Base-by-base conservation (phyloP, 345 rosid species). In the Euphorbia tirucalli region DNA sequence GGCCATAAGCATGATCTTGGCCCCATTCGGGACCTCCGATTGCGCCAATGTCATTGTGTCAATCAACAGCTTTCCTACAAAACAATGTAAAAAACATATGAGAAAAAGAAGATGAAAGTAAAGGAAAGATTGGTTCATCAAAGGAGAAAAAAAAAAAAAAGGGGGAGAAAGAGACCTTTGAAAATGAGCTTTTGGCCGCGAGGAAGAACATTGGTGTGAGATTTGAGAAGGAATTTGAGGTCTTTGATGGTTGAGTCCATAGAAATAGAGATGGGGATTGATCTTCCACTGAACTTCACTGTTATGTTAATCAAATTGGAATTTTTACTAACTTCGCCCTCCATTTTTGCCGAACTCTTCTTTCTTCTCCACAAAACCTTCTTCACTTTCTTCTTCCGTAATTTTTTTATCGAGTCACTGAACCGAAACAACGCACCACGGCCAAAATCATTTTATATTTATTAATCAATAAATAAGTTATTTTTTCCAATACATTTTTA, bases 111-210 rank as follows among this genome's bases (percentile, higher is more conserved):
- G 48, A n/a, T n/a, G n/a, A n/a, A n/a, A n/a, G n/a, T n/a, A 63
- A 31, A 3, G 25, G 44, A 41, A 41, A 41, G 44, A 14, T 19
- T 19, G 11, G 9, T 21, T 48, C n/a, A 3, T 13, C 19, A 31
- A 58, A 59, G 16, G 15, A 56, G 6, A 28, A 0, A 65, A 13
- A 60, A 25, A 11, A n/a, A n/a, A n/a, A n/a, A n/a, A n/a, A n/a
- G n/a, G n/a, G n/a, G n/a, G 7, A 22, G 41, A 11, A 1, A 39
- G 16, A 39, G 39, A 93, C 97, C 98, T 85, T 88, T 91, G 74
- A 75, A 90, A 74, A 93, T 93, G 84, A 93, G 90, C 81, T 88
- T 91, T 74, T 91, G 98, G 39, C 98, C 98, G 16, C 97, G 97
- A 48, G 97, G 89, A 74, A 94, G 97, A 71, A 94, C 97, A 63